These are phyloP conservation scores for Microbotryum scabiosae DNA, from an alignment of 1,284 basidiomycete genomes.

Conservation along the genomic window DNA sequence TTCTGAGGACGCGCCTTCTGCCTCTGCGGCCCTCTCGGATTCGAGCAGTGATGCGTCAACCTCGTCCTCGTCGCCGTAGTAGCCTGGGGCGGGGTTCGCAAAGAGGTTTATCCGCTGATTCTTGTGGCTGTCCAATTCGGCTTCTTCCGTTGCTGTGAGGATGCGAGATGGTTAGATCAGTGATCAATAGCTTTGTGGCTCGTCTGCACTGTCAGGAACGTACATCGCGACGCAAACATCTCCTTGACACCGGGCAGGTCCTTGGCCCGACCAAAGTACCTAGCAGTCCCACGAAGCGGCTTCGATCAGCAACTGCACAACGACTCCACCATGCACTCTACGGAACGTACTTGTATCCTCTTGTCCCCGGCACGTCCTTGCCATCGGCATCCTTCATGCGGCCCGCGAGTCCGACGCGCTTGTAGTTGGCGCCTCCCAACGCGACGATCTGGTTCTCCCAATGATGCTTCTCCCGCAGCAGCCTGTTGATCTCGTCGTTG, in stretches of 20 bases:
- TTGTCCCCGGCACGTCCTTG: slow-evolving; percentile 89
- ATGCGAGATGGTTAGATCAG: slow-evolving; percentile 2
- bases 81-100: slow-evolving; percentile 72
- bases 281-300: slow-evolving; percentile 37
- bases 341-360: slow-evolving; percentile 85
- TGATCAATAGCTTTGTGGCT: not conserved
- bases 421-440: slow-evolving; percentile 92
- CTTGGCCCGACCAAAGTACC: slow-evolving; percentile 94
- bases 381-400: slow-evolving; percentile 89
- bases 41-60: slow-evolving; percentile 57
- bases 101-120: slow-evolving; percentile 51
- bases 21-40: slow-evolving; percentile 63
- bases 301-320: not conserved
- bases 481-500: slow-evolving; percentile 96
- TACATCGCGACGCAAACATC: slow-evolving; percentile 74
- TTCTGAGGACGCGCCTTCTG: slow-evolving; percentile 51
- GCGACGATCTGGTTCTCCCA: slow-evolving; percentile 97
- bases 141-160: slow-evolving; percentile 55
- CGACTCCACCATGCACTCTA: not conserved
- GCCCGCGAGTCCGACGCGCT: slow-evolving; percentile 56
- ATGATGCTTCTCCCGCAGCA: slow-evolving; percentile 87
- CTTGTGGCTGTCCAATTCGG: slow-evolving; percentile 79
- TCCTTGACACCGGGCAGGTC: slow-evolving; percentile 93
- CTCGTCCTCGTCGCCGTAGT: slow-evolving; percentile 90
- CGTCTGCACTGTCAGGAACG: slow-evolving; percentile 32